These are phyloP conservation scores for Boletus rubropictus DNA, from an alignment of 768 basidiomycete species.

Conservation along the genomic window DNA sequence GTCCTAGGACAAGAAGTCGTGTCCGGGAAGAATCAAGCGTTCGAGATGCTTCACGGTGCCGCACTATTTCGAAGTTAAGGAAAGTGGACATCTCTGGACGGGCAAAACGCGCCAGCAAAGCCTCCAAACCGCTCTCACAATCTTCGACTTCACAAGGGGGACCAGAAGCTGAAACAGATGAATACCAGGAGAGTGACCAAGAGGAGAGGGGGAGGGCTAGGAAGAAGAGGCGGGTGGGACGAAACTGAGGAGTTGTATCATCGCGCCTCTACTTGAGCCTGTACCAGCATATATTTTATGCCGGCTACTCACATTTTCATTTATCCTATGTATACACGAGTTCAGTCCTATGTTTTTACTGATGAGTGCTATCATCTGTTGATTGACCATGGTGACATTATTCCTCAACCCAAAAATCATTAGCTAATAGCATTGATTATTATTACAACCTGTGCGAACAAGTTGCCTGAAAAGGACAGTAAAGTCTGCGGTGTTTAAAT, in stretches of 20 bases:
- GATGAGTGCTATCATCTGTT: too few species aligned
- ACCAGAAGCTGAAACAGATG: conserved; percentile 3
- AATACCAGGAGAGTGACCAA: conserved; percentile 8
- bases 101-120: neutral
- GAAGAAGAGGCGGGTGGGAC: conserved; percentile 28
- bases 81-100: conserved; percentile 6
- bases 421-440: too few species aligned
- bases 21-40: conserved; percentile 21
- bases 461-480: too few species aligned
- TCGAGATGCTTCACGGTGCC: conserved; percentile 4
- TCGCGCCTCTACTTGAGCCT: neutral
- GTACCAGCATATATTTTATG: too few species aligned
- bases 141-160: conserved; percentile 10
- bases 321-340: too few species aligned
- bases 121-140: neutral
- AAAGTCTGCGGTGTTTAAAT: too few species aligned
- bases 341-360: too few species aligned
- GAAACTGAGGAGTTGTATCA: neutral
- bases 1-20: conserved; percentile 21
- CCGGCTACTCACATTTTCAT: too few species aligned
- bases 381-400: too few species aligned
- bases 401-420: too few species aligned
- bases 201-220: conserved; percentile 20
- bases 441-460: too few species aligned
- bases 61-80: conserved; percentile 5